Evolutionary conservation across 768 basidiomycete genomes (phyloP), one percentile per base, ranked within the genome.

Genomic region (Mycena amicta): DNA sequence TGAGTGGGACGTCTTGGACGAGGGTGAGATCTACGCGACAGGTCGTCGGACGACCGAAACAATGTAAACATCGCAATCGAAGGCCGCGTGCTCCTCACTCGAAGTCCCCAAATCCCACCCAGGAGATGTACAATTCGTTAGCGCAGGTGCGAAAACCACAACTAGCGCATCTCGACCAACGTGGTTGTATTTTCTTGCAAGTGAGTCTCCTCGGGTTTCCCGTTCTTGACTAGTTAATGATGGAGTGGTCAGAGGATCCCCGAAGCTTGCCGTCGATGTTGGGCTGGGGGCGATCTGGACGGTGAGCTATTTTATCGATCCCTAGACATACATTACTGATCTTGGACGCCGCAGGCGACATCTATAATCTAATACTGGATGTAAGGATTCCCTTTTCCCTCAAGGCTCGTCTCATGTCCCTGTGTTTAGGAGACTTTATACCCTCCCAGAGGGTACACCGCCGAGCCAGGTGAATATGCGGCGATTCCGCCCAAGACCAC

Each of bases 41-140:
- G 68, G 75, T 0, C 52, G n/a, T n/a, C 62, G 5, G 75, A 77
- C 54, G 72, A 73, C 23, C 70, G 69, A 49, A 71, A 30, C 1
- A 59, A 59, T 26, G 0, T 71, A 23, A 63, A 71, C 28, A 0
- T 67, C 23, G 57, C 66, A 33, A 70, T 80, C 29, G 68, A 68
- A 6, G 82, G 81, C 1, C 28, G 52, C 2, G 70, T 82, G 1
- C 69, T 77, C n/a, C 75, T 83, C 52, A 81, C 81, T 18, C 71
- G 82, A 3, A 79, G 77, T n/a, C 83, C 83, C 13, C 76, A 81
- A 49, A 80, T 83, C 52, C n/a, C 83, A 84, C 53, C 82, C 82
- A 4, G 82, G 82, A 0, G 79, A 81, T 54, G 62, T 77, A 18
- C 75, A 77, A 53, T 62, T 71, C 3, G 80, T 79, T 18, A 70